A percentile compares a stretch with the other conserved stretches of the same genome.
phyloP scores from a whole-genome alignment of 2,329 filamentous ascomycete species.

The Fusarium fujikuroi region DNA sequence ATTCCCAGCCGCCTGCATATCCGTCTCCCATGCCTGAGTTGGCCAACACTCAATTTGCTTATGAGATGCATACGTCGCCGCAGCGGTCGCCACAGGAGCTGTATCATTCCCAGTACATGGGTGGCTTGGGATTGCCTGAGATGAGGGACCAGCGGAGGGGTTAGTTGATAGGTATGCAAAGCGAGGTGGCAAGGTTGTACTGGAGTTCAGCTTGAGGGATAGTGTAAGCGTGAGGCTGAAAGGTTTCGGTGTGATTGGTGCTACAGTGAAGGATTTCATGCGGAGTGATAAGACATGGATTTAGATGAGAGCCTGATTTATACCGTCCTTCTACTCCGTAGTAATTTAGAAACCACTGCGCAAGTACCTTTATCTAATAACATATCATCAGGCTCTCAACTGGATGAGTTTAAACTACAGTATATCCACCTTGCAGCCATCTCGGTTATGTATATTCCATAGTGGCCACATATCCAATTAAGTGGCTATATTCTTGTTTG shows the following conservation, averaged over 20 bases:
- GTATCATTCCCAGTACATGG: background rate
- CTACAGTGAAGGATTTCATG: accelerated
- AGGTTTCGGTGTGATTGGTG: background rate
- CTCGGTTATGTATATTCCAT: no score
- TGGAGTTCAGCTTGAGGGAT: background rate
- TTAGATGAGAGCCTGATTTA: background rate
- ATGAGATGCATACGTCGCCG: background rate
- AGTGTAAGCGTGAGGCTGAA: background rate
- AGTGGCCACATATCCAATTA: no score
- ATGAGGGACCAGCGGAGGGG: background rate
- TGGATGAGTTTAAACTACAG: no score
- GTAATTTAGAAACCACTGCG: no score
- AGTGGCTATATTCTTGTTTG: no score
- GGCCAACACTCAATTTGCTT: background rate
- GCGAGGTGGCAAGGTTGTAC: background rate
- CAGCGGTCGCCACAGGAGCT: background rate
- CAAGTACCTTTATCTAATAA: no score
- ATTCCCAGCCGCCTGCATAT: background rate
- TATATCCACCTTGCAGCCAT: no score
- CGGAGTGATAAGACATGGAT: background rate
- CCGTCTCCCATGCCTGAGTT: background rate
- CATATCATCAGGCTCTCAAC: no score
- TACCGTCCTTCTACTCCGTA: accelerated
- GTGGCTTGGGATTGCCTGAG: background rate
- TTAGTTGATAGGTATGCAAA: background rate